Percentiles rank a stretch among this genome's conserved stretches.
Conservation (phyloP, 148 eudicot species). For the Spergularia bocconei region DNA sequence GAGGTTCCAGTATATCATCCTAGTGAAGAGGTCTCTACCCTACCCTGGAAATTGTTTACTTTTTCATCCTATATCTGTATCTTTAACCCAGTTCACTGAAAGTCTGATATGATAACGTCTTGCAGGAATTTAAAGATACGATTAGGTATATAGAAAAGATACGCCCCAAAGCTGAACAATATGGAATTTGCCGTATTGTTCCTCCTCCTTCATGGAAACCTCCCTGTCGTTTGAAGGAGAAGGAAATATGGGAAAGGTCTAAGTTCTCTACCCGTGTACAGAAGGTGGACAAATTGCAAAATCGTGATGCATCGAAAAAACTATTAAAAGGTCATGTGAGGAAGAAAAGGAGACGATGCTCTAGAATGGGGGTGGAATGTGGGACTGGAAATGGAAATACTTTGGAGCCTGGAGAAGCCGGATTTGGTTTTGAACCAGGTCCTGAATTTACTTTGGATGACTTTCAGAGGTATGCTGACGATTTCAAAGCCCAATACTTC, state of each 20-base stretch:
- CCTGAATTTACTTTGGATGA: slow-evolving; percentile 79
- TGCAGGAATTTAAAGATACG: slow-evolving; percentile 87
- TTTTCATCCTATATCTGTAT: neutral
- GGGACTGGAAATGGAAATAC: slow-evolving; percentile 41
- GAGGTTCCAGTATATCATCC: slow-evolving; percentile 96
- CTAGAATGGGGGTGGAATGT: slow-evolving; percentile 46
- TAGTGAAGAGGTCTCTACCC: slow-evolving; percentile 73
- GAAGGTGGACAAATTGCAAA: slow-evolving; percentile 90
- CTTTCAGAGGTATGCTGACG: slow-evolving; percentile 84
- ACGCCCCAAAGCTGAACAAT: slow-evolving; percentile 70
- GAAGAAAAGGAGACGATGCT: slow-evolving; percentile 81
- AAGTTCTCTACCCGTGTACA: slow-evolving; percentile 79
- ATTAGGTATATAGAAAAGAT: slow-evolving; percentile 68
- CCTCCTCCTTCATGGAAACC: slow-evolving; percentile 95
- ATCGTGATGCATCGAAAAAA: slow-evolving; percentile 63
- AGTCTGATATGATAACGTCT: slow-evolving; percentile 23
- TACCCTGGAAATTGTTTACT: slow-evolving; percentile 4
- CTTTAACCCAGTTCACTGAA: slow-evolving; percentile 11
- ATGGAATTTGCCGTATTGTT: slow-evolving; percentile 92
- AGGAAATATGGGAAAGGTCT: slow-evolving; percentile 64
- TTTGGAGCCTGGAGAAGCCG: slow-evolving; percentile 33
- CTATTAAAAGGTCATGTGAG: slow-evolving; percentile 43
- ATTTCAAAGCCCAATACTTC: slow-evolving; percentile 77
- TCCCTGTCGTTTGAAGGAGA: slow-evolving; percentile 70
- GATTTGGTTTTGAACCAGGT: slow-evolving; percentile 96